Evolutionary conservation across 306 rosid genomes (phyloP).

Genomic region (Vigna hirtella): DNA sequence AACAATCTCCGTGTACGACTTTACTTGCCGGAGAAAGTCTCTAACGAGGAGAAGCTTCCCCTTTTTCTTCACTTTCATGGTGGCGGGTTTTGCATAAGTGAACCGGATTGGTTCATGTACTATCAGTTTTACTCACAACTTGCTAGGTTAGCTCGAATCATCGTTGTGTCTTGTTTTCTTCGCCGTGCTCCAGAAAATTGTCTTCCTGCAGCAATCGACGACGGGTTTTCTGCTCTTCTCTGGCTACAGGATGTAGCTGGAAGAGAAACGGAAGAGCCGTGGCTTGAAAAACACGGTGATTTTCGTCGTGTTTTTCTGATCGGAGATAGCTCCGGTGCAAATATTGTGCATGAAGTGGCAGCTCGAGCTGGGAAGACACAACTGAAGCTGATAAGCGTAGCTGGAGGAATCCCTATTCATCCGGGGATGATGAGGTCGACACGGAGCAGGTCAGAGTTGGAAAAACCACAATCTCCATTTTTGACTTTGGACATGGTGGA

Average conservation of each 20-base stretch:
- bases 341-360: conserved; percentile 64
- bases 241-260: conserved; percentile 54
- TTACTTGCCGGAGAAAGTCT: conserved; percentile 54
- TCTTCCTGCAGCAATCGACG: conserved; percentile 62
- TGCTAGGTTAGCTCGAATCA: conserved; percentile 46
- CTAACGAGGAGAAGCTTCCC: conserved; percentile 45
- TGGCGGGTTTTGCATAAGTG: conserved; percentile 76
- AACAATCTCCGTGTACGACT: conserved; percentile 49
- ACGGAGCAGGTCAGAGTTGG: conserved; percentile 72
- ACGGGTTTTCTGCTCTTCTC: conserved; percentile 53
- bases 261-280: conserved; percentile 28
- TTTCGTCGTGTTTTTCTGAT: conserved; percentile 66
- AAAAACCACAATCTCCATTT: conserved; percentile 62
- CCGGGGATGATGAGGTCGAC: conserved; percentile 56
- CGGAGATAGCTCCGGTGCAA: conserved; percentile 77
- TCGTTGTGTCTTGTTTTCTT: conserved; percentile 60
- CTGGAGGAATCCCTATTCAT: conserved; percentile 66
- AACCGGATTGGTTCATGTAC: conserved; percentile 73
- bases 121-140: conserved; percentile 52
- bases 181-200: conserved; percentile 70
- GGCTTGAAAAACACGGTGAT: conserved; percentile 47
- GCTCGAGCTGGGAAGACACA: conserved; percentile 44
- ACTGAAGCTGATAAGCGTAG: conserved; percentile 44
- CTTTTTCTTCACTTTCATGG: conserved; percentile 76
- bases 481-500: conserved; percentile 73